Evolutionary conservation across 306 rosid species (phyloP), one percentile per base, ranked within the genome.

Genomic region (Malus asiatica): DNA sequence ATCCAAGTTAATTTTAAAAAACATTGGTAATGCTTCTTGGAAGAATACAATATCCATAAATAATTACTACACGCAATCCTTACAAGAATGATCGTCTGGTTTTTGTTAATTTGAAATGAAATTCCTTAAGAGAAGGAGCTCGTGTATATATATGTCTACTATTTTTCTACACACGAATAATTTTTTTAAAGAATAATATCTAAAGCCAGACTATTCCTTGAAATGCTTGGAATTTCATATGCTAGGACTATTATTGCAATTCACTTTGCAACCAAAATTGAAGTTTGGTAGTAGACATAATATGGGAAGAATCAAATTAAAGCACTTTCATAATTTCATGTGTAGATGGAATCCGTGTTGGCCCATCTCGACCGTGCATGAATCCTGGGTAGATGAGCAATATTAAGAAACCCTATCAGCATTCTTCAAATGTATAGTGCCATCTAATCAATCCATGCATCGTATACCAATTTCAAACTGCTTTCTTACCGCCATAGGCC

Each of bases 401-500:
- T 33, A 33, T 33, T 33, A 33, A 5, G 38, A 71, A 48, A 72
- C 27, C 51, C 83, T 53, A 79, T 75, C 83, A 79, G 72, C 60
- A 35, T 38, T 59, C 73, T 32, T 63, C 35, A 25, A 20, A 71
- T 72, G 64, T 25, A 55, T 66, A 65, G 83, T 76, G 78, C 83
- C 66, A 72, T 48, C 76, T 79, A 58, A 76, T 83, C 79, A 72
- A 76, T 72, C 77, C 84, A 72, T 79, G 74, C 84, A 79, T 45
- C 46, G 45, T 68, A 70, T 55, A 35, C 35, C 44, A 29, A 30
- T 63, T 72, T 78, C 86, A 78, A 74, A 65, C 70, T 38, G 57
- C 55, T 45, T 75, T 63, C 18, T 11, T 11, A 55, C 11, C 51
- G 57, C 58, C 18, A 46, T 46, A 16, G 53, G 19, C 15, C 58